Conservation (phyloP, 805 yeast genomes). For the Zygosaccharomyces bailii region DNA sequence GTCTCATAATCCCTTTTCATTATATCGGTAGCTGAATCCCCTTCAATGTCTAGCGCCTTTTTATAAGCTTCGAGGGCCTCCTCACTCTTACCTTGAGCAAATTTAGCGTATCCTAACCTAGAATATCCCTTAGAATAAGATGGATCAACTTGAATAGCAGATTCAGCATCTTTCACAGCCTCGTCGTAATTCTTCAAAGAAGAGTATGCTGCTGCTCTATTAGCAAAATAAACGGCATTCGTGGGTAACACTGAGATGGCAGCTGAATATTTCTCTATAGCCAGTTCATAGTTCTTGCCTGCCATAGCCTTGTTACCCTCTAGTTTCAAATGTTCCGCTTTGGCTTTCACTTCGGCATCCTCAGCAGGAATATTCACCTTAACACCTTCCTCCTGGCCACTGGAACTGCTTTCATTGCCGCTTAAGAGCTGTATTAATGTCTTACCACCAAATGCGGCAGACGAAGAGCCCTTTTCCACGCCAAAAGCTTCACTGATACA, state of each 20-base stretch:
- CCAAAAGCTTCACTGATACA: constrained; percentile 86
- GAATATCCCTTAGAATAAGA: constrained; percentile 89
- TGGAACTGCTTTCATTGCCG: constrained; percentile 21
- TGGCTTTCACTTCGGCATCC: constrained; percentile 53
- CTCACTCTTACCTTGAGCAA: constrained; percentile 89
- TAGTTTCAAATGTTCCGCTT: constrained; percentile 80
- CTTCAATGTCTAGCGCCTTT: constrained; percentile 82
- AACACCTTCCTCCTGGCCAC: constrained; percentile 27
- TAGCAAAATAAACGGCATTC: constrained; percentile 83
- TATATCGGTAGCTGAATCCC: constrained; percentile 76
- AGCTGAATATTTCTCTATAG: constrained; percentile 72
- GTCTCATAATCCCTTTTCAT: constrained; percentile 93
- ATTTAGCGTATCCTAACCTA: constrained; percentile 89
- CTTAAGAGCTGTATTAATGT: constrained; percentile 45
- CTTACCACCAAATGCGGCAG: constrained; percentile 45
- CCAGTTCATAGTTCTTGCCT: constrained; percentile 60
- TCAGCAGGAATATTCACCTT: constrained; percentile 42
- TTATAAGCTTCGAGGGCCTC: constrained; percentile 89
- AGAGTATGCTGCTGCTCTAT: constrained; percentile 95
- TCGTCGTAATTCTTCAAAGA: constrained; percentile 67
- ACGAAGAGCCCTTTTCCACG: constrained; percentile 51
- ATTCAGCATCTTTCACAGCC: constrained; percentile 81
- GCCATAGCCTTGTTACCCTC: constrained; percentile 93
- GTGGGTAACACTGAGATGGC: constrained; percentile 69
- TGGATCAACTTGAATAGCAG: constrained; percentile 76